These are phyloP conservation scores for Solanum chiquidenum DNA, from an alignment of 257 asterid species.

Conservation along the genomic window DNA sequence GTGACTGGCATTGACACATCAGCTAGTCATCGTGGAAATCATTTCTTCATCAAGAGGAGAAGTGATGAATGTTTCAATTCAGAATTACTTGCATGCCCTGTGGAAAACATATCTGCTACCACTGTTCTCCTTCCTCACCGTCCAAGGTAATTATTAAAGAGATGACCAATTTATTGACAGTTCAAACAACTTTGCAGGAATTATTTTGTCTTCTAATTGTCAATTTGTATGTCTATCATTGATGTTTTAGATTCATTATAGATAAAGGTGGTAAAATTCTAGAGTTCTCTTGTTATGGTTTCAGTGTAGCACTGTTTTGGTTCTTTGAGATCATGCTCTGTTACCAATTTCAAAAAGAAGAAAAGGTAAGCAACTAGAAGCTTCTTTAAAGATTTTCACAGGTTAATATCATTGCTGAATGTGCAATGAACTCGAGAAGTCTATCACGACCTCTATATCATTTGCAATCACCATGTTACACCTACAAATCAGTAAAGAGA, in stretches of 20 bases:
- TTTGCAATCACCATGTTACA: neutral
- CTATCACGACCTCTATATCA: neutral
- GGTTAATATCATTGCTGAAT: neutral
- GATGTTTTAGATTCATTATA: neutral
- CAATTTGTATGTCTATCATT: neutral
- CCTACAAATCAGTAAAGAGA: neutral
- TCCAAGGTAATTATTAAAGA: constrained; percentile 46
- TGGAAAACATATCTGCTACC: constrained; percentile 54
- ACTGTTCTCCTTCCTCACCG: constrained; percentile 73
- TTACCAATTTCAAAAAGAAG: neutral
- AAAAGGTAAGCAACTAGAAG: neutral
- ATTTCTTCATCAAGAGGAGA: constrained; percentile 72
- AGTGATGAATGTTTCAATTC: constrained; percentile 80
- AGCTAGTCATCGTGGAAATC: constrained; percentile 90
- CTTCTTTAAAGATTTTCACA: neutral
- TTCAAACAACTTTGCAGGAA: neutral
- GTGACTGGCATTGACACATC: constrained; percentile 69
- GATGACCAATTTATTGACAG: neutral
- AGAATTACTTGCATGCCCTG: constrained; percentile 74
- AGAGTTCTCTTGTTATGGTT: neutral
- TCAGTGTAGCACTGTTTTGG: neutral
- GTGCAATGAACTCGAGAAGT: neutral
- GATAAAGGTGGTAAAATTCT: neutral
- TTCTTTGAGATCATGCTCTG: neutral
- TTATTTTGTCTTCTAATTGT: neutral